Percentiles rank a stretch among this genome's conserved stretches.
Conservation (phyloP, 2,329 filamentous ascomycete genomes). For the Penicillium sp. region DNA sequence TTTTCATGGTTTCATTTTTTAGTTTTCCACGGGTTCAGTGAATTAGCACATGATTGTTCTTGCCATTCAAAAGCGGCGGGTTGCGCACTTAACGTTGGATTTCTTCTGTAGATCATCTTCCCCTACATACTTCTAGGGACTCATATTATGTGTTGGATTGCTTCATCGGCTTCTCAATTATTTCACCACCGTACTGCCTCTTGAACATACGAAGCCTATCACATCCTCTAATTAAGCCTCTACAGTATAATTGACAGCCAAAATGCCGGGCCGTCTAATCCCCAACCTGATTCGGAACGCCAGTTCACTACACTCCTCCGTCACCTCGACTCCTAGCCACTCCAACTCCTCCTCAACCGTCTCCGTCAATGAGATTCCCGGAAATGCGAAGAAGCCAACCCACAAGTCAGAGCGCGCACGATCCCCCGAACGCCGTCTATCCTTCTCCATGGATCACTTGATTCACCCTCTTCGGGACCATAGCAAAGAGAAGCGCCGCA, state of each 20-base stretch:
- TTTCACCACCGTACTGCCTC: conserved; percentile 29
- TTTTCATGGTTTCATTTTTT: conserved; percentile 7
- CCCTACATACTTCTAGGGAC: conserved; percentile 8
- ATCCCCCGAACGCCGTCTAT: conserved; percentile 43
- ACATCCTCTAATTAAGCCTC: neutral
- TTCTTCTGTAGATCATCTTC: conserved; percentile 15
- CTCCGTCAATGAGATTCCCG: conserved; percentile 39
- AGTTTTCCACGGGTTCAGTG: conserved; percentile 27
- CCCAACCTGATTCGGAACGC: conserved; percentile 42
- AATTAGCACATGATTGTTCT: conserved; percentile 24
- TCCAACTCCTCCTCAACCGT: conserved; percentile 40
- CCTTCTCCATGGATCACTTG: conserved; percentile 46
- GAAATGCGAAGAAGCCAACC: conserved; percentile 30
- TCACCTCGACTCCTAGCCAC: conserved; percentile 29
- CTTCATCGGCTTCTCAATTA: conserved; percentile 18
- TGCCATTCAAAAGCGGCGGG: conserved; percentile 24
- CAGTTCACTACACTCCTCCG: conserved; percentile 31
- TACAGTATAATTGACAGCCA: conserved; percentile 14
- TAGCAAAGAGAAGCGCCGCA: conserved; percentile 44
- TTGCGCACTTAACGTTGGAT: conserved; percentile 13
- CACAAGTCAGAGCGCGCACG: conserved; percentile 32
- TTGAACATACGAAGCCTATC: conserved; percentile 12
- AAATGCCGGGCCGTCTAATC: conserved; percentile 44
- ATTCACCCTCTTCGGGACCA: conserved; percentile 45
- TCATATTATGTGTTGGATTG: conserved; percentile 18